Base-by-base conservation (phyloP, 108 stramenopile species). In the Fragilaria radians region DNA sequence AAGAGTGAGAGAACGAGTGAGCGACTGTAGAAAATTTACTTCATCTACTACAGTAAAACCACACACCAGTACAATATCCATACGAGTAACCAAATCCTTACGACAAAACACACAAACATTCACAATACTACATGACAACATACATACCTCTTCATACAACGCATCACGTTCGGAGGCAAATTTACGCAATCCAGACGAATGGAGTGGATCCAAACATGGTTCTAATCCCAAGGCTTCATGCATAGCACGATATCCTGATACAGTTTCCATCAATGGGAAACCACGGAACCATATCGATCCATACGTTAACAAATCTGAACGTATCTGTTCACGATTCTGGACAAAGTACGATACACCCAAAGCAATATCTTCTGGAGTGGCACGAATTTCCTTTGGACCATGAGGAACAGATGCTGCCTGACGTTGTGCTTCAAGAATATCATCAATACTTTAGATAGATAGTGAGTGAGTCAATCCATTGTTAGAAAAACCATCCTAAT, bases 161-260 rank as follows among this genome's bases (percentile, higher is more conserved):
- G 86, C 89, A 74, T 94, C 89, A 23, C 87, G 74, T 67, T 94
- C 89, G 52, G 83, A 85, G 4, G 93, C 79, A 78, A 94, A 94
- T 61, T 91, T 89, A 23, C 93, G 77, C 64, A 94, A 66, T 46
- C 93, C 93, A 32, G 85, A 86, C 5, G 80, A 80, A 77, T 94
- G 93, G 63, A 94, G 66, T 19, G 93, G 93, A 78, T 94, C 93
- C 70, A 94, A 69, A 60, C 93, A 94, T 3, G 93, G 89, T 21
- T 87, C 75, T 61, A 94, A 76, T 28, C 71, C 86, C 27, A 94
- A 58, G 4, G 93, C 78, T 52, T 91, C 87, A 60, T 85, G 77
- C 89, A 94, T 89, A 48, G 64, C 59, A 30, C 93, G 62, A 71
- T 85, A 68, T 52, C 93, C 93, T 22, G 28, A 29, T 14, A 89